Conservation (phyloP, 176 grass and related monocot species). For the Triticum turgidum region DNA sequence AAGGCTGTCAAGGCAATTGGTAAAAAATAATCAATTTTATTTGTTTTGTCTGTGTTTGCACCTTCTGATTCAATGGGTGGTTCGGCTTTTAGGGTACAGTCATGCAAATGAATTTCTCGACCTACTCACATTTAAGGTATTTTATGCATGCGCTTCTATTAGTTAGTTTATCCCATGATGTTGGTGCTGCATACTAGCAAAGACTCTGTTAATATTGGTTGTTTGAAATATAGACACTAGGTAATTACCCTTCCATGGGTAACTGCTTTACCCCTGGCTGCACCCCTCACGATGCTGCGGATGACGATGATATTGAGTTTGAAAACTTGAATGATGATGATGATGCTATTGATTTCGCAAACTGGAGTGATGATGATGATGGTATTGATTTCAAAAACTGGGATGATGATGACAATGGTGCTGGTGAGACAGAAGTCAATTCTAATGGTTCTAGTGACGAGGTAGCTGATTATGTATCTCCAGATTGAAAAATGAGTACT, state of each 20-base stretch:
- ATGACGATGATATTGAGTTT: neutral
- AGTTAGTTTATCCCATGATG: constrained; percentile 1
- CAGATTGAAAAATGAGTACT: neutral
- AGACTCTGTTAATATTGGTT: neutral
- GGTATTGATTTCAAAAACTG: neutral
- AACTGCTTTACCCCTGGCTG: constrained; percentile 21
- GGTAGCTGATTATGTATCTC: neutral
- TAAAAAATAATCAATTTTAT: constrained; percentile 28
- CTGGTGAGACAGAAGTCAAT: neutral
- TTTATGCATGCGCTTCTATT: neutral
- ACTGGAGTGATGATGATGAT: neutral
- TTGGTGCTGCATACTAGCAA: neutral
- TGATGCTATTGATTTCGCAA: neutral
- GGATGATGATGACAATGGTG: neutral
- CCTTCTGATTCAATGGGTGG: neutral
- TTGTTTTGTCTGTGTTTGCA: neutral
- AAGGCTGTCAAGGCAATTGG: constrained; percentile 50
- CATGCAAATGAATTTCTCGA: constrained; percentile 62
- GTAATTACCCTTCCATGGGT: constrained; percentile 10
- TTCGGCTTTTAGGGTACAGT: constrained; percentile 43
- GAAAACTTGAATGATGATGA: no score
- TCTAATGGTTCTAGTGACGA: neutral
- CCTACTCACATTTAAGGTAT: constrained; percentile 60
- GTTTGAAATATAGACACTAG: constrained; percentile 42
- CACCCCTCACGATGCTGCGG: neutral